These are phyloP conservation scores for Leishmania mexicana DNA, from an alignment of 208 protist genomes.

Conservation along the genomic window DNA sequence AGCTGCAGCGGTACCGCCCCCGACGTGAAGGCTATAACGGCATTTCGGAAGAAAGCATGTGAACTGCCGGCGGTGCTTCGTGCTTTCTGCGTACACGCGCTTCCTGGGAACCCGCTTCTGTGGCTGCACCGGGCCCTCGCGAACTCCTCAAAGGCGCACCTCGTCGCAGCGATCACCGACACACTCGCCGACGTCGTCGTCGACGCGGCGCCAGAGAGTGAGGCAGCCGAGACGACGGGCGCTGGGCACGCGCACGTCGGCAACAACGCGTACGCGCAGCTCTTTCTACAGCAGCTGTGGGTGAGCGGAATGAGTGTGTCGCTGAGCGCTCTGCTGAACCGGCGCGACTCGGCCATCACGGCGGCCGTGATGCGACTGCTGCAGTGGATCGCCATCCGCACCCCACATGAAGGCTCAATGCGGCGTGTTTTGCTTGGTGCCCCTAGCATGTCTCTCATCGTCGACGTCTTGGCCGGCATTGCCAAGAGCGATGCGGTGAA, in stretches of 20 bases:
- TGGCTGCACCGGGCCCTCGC: constrained; percentile 14
- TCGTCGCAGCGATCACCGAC: constrained; percentile 16
- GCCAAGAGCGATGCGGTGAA: constrained; percentile 20
- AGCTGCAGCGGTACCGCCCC: background rate
- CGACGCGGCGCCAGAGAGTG: background rate
- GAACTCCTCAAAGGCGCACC: background rate
- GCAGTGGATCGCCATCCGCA: constrained; percentile 6
- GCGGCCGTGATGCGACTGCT: constrained; percentile 27
- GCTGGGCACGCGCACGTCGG: background rate
- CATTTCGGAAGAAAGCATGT: constrained; percentile 9
- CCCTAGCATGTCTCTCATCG: constrained; percentile 19
- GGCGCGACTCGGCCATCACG: constrained; percentile 18
- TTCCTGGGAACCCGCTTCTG: constrained; percentile 30
- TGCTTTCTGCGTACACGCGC: constrained; percentile 32
- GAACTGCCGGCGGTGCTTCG: constrained; percentile 21
- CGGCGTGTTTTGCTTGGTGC: constrained; percentile 28
- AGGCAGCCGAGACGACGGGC: background rate
- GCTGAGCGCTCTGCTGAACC: constrained; percentile 14
- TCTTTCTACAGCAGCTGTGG: constrained; percentile 33
- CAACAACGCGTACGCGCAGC: constrained; percentile 24
- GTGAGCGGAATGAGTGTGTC: constrained; percentile 27
- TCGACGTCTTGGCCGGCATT: constrained; percentile 18
- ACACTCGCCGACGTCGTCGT: constrained; percentile 22
- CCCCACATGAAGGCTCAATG: constrained; percentile 10
- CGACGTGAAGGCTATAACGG: constrained; percentile 5